Evolutionary conservation across 2,329 filamentous ascomycete genomes (phyloP).

Genomic region (Cercospora canescens): DNA sequence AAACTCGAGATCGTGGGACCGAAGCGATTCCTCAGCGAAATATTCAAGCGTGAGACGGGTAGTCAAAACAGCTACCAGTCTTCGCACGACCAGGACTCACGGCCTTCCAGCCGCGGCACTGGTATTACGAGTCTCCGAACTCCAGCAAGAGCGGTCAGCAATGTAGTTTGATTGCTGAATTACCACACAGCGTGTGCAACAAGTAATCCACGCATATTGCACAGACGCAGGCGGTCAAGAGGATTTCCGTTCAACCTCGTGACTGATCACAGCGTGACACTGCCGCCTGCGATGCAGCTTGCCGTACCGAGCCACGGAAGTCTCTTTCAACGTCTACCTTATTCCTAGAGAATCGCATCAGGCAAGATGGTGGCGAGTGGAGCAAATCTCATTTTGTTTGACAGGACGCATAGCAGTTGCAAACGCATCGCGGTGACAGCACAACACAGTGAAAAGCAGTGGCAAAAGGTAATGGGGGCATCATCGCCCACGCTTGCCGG

Average conservation of each 20-base stretch:
- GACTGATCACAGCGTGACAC: conserved; percentile 19
- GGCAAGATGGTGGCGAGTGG: conserved; percentile 12
- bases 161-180: conserved; percentile 8
- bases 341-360: conserved; percentile 5
- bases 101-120: conserved; percentile 25
- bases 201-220: neutral
- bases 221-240: conserved; percentile 8
- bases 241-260: neutral
- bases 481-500: neutral
- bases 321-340: conserved; percentile 22
- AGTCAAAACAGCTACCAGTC: conserved; percentile 26
- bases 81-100: conserved; percentile 20
- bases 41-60: conserved; percentile 55
- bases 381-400: conserved; percentile 1
- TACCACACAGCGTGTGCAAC: conserved; percentile 4
- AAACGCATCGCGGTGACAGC: conserved; percentile 25
- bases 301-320: conserved; percentile 23
- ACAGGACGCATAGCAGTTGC: conserved; percentile 26
- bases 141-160: conserved; percentile 14
- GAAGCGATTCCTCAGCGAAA: conserved; percentile 62
- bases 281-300: conserved; percentile 19
- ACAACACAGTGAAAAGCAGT: conserved; percentile 15
- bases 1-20: conserved; percentile 63
- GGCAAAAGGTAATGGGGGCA: conserved; percentile 12
- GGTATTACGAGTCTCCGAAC: conserved; percentile 11